phyloP scores from a whole-genome alignment of 257 asterid species.

The Cruciata laevipes region DNA sequence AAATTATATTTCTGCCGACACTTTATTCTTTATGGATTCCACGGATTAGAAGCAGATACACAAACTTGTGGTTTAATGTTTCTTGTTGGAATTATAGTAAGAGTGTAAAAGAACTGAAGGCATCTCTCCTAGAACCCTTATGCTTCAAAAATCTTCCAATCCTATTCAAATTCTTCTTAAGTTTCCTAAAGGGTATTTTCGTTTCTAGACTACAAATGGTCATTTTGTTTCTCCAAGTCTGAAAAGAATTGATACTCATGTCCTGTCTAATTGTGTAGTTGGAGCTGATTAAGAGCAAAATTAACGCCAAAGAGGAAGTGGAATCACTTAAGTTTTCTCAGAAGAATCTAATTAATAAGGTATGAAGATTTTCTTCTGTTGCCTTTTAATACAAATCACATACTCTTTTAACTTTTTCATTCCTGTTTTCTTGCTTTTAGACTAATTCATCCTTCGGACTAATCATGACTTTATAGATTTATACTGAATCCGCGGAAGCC shows the following conservation, averaged over 20 bases:
- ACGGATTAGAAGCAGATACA: not conserved
- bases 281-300: constrained; percentile 51
- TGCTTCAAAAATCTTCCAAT: not conserved
- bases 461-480: constrained; percentile 38
- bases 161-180: not conserved
- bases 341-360: constrained; percentile 82
- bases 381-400: not conserved
- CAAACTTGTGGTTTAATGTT: not conserved
- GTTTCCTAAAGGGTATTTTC: not conserved
- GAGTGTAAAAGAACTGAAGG: not conserved
- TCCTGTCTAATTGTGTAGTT: constrained; percentile 40
- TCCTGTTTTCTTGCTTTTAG: not conserved
- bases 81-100: too few species aligned
- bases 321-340: constrained; percentile 69
- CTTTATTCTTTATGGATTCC: not conserved
- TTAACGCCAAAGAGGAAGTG: constrained; percentile 66
- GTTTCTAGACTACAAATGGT: too few species aligned
- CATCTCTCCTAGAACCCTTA: not conserved
- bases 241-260: constrained; percentile 4
- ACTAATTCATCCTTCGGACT: constrained; percentile 1
- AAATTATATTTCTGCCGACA: not conserved
- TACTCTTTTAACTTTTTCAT: not conserved
- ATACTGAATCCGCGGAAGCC: constrained; percentile 73
- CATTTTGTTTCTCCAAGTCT: not conserved
- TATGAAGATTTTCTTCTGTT: constrained; percentile 12